Evolutionary conservation across 164 flowering plant species (phyloP).

Genomic region (Stephania japonica): DNA sequence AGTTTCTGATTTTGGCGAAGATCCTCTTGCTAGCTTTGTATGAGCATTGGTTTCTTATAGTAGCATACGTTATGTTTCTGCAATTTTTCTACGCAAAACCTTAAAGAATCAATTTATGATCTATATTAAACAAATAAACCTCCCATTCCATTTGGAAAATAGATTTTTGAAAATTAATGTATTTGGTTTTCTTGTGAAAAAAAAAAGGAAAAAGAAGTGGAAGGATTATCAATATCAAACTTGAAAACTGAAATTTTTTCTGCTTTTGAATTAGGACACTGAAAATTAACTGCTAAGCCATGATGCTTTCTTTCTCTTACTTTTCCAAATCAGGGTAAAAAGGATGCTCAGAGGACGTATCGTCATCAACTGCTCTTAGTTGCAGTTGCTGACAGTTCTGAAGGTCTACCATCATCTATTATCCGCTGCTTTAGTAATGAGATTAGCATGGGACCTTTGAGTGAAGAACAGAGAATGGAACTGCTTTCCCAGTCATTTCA

Average conservation of each 20-base stretch:
- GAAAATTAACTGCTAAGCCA: not conserved
- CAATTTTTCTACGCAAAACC: not conserved
- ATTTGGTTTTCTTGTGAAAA: not conserved
- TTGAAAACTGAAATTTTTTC: not conserved
- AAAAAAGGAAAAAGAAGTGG: not conserved
- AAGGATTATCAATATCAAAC: not conserved
- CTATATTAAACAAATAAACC: not conserved
- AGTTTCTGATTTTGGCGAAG: constrained; percentile 28
- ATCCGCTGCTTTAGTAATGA: constrained; percentile 97
- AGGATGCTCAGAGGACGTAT: constrained; percentile 26
- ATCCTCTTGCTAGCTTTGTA: constrained; percentile 35
- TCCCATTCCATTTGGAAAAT: not conserved
- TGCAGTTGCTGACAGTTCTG: constrained; percentile 71
- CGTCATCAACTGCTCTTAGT: constrained; percentile 55
- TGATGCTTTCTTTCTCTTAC: constrained; percentile 5
- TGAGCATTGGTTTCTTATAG: constrained; percentile 17
- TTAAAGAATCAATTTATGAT: not conserved
- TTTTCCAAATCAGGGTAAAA: constrained; percentile 26
- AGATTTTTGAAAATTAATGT: not conserved
- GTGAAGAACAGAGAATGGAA: constrained; percentile 74
- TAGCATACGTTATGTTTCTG: not conserved
- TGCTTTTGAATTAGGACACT: not conserved
- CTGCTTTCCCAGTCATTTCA: constrained; percentile 62
- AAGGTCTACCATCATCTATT: constrained; percentile 71
- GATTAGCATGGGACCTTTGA: constrained; percentile 61